phyloP scores from a whole-genome alignment of 192 early-diverging fungal species.

The Coemansia sp. region DNA sequence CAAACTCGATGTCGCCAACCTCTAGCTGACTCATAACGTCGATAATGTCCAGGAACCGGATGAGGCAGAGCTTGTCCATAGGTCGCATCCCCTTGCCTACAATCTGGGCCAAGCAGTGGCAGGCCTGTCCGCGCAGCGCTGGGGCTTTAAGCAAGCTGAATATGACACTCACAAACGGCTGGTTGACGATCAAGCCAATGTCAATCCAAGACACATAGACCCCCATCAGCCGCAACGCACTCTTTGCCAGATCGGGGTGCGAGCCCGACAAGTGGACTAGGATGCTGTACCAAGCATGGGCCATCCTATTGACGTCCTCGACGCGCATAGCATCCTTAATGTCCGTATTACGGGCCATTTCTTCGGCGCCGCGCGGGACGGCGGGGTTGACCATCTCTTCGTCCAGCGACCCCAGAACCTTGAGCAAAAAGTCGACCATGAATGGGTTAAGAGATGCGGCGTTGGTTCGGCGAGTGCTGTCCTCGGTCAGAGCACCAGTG shows the following conservation, averaged over 20 bases:
- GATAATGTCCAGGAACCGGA: slow-evolving; percentile 63
- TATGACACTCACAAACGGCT: slow-evolving; percentile 71
- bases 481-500: slow-evolving; percentile 41
- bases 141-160: slow-evolving; percentile 67
- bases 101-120: slow-evolving; percentile 81
- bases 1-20: slow-evolving; percentile 41
- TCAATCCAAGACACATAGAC: slow-evolving; percentile 96
- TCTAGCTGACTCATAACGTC: slow-evolving; percentile 41
- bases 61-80: slow-evolving; percentile 81
- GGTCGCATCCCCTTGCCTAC: slow-evolving; percentile 91
- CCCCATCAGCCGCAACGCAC: slow-evolving; percentile 72
- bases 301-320: slow-evolving; percentile 68
- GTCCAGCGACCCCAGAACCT: slow-evolving; percentile 76
- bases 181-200: slow-evolving; percentile 84
- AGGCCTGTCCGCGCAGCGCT: slow-evolving; percentile 68
- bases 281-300: slow-evolving; percentile 73
- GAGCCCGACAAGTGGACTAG: slow-evolving; percentile 57
- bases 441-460: slow-evolving; percentile 51
- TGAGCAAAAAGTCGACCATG: slow-evolving; percentile 73
- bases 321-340: slow-evolving; percentile 93
- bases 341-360: slow-evolving; percentile 68
- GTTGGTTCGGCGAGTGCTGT: slow-evolving; percentile 51
- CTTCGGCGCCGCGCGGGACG: slow-evolving; percentile 64
- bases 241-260: slow-evolving; percentile 62
- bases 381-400: slow-evolving; percentile 80